phyloP scores from a whole-genome alignment of 1,284 basidiomycete species.

The Microbotryum intermedium region DNA sequence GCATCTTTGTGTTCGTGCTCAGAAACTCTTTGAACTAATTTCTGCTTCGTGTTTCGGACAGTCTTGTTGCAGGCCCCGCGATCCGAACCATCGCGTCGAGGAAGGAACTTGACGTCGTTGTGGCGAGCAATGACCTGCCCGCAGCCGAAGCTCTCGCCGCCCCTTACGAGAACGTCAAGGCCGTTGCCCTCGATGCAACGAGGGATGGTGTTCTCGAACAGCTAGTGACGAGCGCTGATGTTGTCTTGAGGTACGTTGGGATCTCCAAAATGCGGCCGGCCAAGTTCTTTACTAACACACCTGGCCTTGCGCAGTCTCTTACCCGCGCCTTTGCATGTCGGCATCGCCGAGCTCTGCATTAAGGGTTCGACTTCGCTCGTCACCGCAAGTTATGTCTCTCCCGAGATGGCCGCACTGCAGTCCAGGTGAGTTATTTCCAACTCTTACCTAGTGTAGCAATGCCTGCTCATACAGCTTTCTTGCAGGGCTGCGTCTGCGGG shows the following conservation, averaged over 20 bases:
- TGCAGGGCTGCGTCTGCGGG: slow-evolving; percentile 57
- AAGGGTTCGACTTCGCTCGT: slow-evolving; percentile 66
- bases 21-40: slow-evolving; percentile 35
- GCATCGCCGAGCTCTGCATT: slow-evolving; percentile 70
- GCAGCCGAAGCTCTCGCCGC: slow-evolving; percentile 55
- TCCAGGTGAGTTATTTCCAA: slow-evolving; percentile 46
- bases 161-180: slow-evolving; percentile 52
- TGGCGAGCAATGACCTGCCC: slow-evolving; percentile 61
- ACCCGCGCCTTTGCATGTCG: slow-evolving; percentile 66
- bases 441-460: neutral
- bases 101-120: slow-evolving; percentile 55
- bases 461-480: neutral
- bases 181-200: slow-evolving; percentile 56
- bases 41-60: slow-evolving; percentile 33
- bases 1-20: slow-evolving; percentile 70
- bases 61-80: slow-evolving; percentile 36
- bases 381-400: slow-evolving; percentile 85
- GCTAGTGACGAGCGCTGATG: slow-evolving; percentile 53
- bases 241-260: slow-evolving; percentile 59
- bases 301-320: slow-evolving; percentile 51
- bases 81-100: slow-evolving; percentile 35
- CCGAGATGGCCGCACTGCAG: slow-evolving; percentile 64
- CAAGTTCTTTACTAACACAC: neutral
- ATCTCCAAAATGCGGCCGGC: neutral
- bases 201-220: slow-evolving; percentile 48